Evolutionary conservation across 352 stramenopile species (phyloP).

Genomic region (Phytophthora ohioensis): DNA sequence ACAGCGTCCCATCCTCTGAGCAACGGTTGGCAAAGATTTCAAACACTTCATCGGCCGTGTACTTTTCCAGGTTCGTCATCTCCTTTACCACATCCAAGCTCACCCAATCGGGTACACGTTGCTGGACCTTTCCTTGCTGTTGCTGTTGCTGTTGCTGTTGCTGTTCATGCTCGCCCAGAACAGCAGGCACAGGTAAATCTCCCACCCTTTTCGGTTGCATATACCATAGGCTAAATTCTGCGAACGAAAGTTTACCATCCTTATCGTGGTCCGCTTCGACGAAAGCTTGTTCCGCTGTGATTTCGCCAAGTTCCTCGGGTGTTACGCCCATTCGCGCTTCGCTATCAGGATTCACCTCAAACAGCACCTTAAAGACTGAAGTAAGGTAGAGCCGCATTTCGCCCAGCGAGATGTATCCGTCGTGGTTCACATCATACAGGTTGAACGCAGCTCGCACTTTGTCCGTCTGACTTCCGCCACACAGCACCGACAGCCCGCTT

Average conservation of each 20-base stretch:
- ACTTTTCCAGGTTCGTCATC: slow-evolving; percentile 88
- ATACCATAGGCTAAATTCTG: slow-evolving; percentile 88
- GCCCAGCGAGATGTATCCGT: slow-evolving; percentile 85
- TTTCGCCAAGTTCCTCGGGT: slow-evolving; percentile 73
- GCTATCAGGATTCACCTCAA: slow-evolving; percentile 79
- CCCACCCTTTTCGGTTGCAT: slow-evolving; percentile 50
- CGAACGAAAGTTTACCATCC: slow-evolving; percentile 84
- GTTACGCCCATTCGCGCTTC: slow-evolving; percentile 68
- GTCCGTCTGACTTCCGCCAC: slow-evolving; percentile 69
- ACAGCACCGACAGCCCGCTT: slow-evolving; percentile 83
- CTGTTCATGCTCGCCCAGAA: slow-evolving; percentile 28
- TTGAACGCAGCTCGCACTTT: slow-evolving; percentile 87
- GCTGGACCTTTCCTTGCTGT: slow-evolving; percentile 21
- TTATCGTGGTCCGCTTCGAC: slow-evolving; percentile 76
- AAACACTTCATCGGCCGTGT: slow-evolving; percentile 85
- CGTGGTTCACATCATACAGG: slow-evolving; percentile 90
- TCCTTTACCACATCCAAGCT: slow-evolving; percentile 83
- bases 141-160: slow-evolving; percentile 22
- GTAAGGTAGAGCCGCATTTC: slow-evolving; percentile 89
- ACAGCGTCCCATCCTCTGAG: slow-evolving; percentile 80
- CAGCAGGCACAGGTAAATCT: slow-evolving; percentile 28
- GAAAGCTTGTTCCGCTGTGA: slow-evolving; percentile 87
- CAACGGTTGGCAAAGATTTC: slow-evolving; percentile 88
- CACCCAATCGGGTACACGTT: slow-evolving; percentile 60
- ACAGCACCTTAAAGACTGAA: slow-evolving; percentile 90